A percentile compares a stretch with the other conserved stretches of the same genome.
Evolutionary conservation across 2,329 filamentous ascomycete genomes (phyloP).

Genomic region (Fulvia fulva): DNA sequence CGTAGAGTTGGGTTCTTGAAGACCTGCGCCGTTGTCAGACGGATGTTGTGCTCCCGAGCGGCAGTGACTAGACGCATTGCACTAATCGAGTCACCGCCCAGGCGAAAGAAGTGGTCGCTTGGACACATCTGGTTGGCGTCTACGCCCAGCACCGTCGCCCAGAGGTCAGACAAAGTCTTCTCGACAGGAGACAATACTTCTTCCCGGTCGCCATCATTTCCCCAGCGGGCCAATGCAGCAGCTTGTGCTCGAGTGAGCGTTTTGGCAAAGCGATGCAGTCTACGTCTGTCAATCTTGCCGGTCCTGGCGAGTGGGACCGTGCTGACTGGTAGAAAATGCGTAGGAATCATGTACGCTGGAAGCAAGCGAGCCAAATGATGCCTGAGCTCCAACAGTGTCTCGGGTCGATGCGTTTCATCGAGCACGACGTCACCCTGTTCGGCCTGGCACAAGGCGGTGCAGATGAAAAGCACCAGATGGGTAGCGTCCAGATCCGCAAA

Average conservation of each 20-base stretch:
- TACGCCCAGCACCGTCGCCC: background rate
- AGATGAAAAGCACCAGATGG: background rate
- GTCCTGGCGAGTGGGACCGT: constrained; percentile 43
- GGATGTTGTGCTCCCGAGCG: constrained; percentile 35
- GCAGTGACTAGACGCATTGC: constrained; percentile 45
- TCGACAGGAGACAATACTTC: background rate
- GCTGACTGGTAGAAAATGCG: constrained; percentile 31
- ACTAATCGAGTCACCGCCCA: constrained; percentile 46
- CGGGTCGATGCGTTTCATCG: background rate
- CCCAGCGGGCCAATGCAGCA: background rate
- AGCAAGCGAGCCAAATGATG: background rate
- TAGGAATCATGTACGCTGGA: background rate
- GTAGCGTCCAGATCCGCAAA: background rate
- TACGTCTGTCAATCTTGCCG: constrained; percentile 35
- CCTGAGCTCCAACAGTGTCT: background rate
- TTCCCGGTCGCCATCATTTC: background rate
- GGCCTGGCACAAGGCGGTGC: too few relatives aligned
- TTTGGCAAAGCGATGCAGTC: background rate
- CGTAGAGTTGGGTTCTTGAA: constrained; percentile 35
- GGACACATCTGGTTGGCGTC: background rate
- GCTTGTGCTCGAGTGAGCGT: background rate
- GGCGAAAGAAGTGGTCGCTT: constrained; percentile 42
- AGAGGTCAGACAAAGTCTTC: background rate
- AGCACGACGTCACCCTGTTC: too few relatives aligned
- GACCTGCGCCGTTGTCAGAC: constrained; percentile 42